A percentile compares a stretch with the other conserved stretches of the same genome.
These are phyloP conservation scores for Cladosporium sp. DNA, from an alignment of 2,329 filamentous ascomycete species.

Conservation along the genomic window DNA sequence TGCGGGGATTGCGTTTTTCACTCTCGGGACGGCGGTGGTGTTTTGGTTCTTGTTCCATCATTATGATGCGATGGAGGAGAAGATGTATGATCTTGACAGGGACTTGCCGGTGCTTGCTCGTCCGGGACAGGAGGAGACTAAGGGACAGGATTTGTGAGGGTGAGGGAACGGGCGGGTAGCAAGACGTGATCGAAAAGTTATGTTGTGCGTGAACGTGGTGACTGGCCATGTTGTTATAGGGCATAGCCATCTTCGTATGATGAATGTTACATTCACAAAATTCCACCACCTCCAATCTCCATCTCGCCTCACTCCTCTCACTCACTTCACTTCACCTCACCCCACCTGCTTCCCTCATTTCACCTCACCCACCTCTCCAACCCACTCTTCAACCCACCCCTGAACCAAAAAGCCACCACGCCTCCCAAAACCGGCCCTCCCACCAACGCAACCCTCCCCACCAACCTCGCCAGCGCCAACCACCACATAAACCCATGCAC, in stretches of 20 bases:
- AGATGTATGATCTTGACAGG: constrained; percentile 45
- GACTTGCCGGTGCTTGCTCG: neutral
- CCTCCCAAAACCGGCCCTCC: neutral
- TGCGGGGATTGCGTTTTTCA: constrained; percentile 23
- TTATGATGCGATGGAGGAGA: constrained; percentile 46
- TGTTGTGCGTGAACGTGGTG: too few relatives aligned
- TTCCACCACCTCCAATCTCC: too few relatives aligned
- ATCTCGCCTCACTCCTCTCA: too few relatives aligned
- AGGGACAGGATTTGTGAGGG: constrained; percentile 3
- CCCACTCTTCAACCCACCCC: neutral
- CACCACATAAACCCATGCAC: constrained; percentile 19
- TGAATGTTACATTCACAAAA: too few relatives aligned
- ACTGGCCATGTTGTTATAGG: too few relatives aligned
- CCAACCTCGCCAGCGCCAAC: constrained; percentile 16
- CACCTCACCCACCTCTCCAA: neutral
- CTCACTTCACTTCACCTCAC: too few relatives aligned
- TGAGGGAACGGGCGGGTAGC: too few relatives aligned
- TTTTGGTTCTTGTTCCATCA: constrained; percentile 32
- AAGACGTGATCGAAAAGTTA: neutral
- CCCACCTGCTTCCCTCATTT: too few relatives aligned
- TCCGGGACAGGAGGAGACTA: constrained; percentile 2
- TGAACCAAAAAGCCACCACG: constrained; percentile 4
- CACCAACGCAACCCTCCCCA: constrained; percentile 13
- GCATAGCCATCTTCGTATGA: too few relatives aligned
- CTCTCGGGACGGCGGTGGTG: constrained; percentile 20